A percentile compares a stretch with the other conserved stretches of the same genome.
Conservation (phyloP, 352 stramenopile species). For the Phytophthora pini region DNA sequence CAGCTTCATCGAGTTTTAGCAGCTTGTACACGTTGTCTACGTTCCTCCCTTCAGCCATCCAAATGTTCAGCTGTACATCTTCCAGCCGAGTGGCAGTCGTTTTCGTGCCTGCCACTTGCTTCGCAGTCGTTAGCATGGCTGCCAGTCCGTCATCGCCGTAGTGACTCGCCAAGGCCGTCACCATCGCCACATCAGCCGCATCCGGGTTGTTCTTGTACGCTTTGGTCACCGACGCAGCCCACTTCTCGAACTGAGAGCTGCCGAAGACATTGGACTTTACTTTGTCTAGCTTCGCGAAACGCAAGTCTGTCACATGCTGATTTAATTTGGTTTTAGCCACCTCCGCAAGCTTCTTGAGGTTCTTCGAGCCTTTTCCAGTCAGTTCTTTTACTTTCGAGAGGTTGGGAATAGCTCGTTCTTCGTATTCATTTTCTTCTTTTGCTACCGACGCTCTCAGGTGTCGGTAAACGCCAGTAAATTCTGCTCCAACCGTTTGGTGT, state of each 20-base stretch:
- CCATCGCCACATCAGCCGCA: neutral
- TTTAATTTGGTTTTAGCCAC: neutral
- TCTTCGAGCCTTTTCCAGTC: constrained; percentile 2
- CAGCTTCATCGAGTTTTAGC: constrained; percentile 5
- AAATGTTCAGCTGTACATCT: neutral
- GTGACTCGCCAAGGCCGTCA: neutral
- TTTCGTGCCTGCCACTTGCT: neutral
- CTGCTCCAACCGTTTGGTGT: neutral
- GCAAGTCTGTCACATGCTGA: neutral
- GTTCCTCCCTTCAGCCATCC: neutral
- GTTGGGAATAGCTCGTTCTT: neutral
- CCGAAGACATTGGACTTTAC: neutral
- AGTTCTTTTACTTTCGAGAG: constrained; percentile 1
- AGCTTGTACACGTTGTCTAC: constrained; percentile 1
- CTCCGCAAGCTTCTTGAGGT: neutral
- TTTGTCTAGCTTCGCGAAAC: neutral
- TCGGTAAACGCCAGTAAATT: neutral
- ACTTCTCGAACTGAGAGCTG: constrained; percentile 2
- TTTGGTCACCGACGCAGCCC: neutral
- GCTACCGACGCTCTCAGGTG: neutral
- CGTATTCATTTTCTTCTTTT: neutral
- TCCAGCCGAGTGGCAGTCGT: neutral
- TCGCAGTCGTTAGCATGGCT: neutral
- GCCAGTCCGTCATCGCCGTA: constrained; percentile 3
- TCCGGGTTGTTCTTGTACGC: constrained; percentile 4